Conservation (phyloP, 768 basidiomycete genomes). For the Mycena crocata region DNA sequence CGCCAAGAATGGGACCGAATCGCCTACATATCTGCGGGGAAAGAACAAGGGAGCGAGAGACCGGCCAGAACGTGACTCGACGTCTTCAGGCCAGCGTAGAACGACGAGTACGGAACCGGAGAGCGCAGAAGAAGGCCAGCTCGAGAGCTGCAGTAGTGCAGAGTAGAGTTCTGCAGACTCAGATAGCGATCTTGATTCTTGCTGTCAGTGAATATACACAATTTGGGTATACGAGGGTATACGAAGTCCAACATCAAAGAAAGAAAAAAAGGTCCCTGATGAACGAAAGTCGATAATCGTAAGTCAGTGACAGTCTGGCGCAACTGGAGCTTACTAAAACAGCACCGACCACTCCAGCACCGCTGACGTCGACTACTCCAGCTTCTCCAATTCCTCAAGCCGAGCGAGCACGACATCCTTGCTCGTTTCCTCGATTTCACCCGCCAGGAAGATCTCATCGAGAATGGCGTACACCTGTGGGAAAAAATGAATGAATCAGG, state of each 20-base stretch:
- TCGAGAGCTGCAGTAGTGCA: neutral
- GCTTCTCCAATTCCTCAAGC: constrained; percentile 92
- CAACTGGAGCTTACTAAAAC: neutral
- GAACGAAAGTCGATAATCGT: no score
- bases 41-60: no score
- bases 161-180: neutral
- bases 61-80: no score
- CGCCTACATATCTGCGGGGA: no score
- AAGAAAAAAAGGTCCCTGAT: neutral
- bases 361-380: constrained; percentile 71
- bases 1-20: no score
- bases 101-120: no score
- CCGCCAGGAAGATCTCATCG: constrained; percentile 98
- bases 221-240: constrained; percentile 14
- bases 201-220: neutral
- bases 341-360: no score
- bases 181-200: neutral
- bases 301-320: no score
- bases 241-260: constrained; percentile 5
- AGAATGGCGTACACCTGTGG: constrained; percentile 97
- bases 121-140: no score
- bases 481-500: neutral
- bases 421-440: constrained; percentile 98
- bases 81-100: no score
- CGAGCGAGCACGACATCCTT: constrained; percentile 95